phyloP scores from a whole-genome alignment of 371 early-diverging fungal species.

The Mortierella sp. region DNA sequence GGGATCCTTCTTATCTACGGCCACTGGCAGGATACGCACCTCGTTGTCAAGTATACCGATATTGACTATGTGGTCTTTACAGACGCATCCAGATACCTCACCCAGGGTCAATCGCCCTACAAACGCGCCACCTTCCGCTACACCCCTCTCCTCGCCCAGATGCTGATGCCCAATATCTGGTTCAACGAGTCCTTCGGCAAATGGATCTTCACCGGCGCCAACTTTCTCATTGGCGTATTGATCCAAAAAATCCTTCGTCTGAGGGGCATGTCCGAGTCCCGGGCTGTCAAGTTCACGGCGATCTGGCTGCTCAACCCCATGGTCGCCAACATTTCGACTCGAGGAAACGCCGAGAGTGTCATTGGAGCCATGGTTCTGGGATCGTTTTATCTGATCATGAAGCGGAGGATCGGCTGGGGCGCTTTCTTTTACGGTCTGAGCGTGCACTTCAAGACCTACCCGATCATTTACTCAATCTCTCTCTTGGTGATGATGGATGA shows the following conservation, averaged over 20 bases:
- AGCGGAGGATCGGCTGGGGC: conserved; percentile 65
- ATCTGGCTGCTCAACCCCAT: conserved; percentile 95
- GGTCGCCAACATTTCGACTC: conserved; percentile 95
- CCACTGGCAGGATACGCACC: conserved; percentile 86
- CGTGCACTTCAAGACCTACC: conserved; percentile 98
- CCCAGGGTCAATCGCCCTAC: conserved; percentile 86
- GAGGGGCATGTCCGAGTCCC: conserved; percentile 67
- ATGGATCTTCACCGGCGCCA: conserved; percentile 85
- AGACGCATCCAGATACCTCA: conserved; percentile 90
- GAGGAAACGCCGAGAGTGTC: conserved; percentile 95
- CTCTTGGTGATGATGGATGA: conserved; percentile 76
- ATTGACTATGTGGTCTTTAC: conserved; percentile 97
- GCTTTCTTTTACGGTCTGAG: conserved; percentile 90
- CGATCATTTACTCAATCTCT: conserved; percentile 91
- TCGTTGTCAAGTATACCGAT: conserved; percentile 95
- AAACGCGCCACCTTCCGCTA: conserved; percentile 95
- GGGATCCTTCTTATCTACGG: conserved; percentile 81
- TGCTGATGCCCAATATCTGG: conserved; percentile 86
- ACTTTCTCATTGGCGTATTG: conserved; percentile 82
- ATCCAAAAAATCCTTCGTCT: conserved; percentile 69
- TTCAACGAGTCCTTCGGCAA: conserved; percentile 88
- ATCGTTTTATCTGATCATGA: conserved; percentile 77
- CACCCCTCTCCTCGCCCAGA: conserved; percentile 92
- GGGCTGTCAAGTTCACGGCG: conserved; percentile 65
- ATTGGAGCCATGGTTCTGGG: conserved; percentile 84